These are phyloP conservation scores for Cryptomeria japonica DNA, from an alignment of 75 land plant genomes.

Conservation along the genomic window DNA sequence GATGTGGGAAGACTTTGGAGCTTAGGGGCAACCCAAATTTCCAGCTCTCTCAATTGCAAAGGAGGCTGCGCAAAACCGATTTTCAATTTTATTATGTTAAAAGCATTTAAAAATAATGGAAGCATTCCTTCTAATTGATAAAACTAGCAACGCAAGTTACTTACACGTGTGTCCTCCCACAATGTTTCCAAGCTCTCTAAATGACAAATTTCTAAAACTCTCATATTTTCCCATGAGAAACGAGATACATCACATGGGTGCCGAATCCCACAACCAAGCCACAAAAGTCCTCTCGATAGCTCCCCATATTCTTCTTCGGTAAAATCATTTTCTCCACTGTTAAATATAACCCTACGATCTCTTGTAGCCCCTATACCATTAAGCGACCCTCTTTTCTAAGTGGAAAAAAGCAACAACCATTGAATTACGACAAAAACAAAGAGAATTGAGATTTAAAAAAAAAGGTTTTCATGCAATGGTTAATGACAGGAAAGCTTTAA, in stretches of 20 bases:
- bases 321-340: background rate
- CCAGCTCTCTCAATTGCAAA: background rate
- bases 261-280: background rate
- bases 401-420: too few species aligned
- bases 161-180: background rate
- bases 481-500: too few species aligned
- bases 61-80: background rate
- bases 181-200: accelerated
- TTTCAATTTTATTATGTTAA: background rate
- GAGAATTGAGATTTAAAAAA: too few species aligned
- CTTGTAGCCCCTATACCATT: too few species aligned
- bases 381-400: too few species aligned
- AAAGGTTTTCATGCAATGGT: too few species aligned
- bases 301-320: background rate
- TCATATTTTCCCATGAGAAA: background rate
- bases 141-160: background rate
- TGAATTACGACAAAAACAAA: too few species aligned
- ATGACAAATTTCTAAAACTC: background rate
- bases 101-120: too few species aligned
- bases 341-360: too few species aligned
- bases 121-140: too few species aligned
- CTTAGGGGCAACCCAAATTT: accelerated
- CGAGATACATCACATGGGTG: background rate
- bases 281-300: background rate
- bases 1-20: background rate